Conservation (phyloP, 352 stramenopile genomes). For the Hyaloperonospora arabidopsidis region DNA sequence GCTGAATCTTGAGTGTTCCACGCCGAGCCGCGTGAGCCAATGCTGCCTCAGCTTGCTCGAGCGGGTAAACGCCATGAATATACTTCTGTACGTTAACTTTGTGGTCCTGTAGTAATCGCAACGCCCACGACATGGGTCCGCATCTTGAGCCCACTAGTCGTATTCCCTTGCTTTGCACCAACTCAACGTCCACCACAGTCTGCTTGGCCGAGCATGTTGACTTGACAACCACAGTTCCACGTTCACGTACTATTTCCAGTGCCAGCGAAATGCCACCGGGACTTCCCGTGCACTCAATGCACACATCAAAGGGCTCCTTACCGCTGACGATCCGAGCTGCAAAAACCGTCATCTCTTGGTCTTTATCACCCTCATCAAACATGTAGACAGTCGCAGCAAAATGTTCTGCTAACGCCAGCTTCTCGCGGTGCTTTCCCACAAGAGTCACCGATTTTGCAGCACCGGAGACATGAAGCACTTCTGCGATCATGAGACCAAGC, state of each 20-base stretch:
- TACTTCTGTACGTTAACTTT: slow-evolving; percentile 61
- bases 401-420: slow-evolving; percentile 44
- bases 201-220: slow-evolving; percentile 37
- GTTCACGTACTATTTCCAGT: slow-evolving; percentile 29
- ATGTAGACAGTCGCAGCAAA: slow-evolving; percentile 32
- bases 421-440: slow-evolving; percentile 53
- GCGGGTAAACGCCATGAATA: slow-evolving; percentile 53
- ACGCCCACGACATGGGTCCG: slow-evolving; percentile 48
- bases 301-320: slow-evolving; percentile 43
- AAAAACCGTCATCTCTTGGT: slow-evolving; percentile 16
- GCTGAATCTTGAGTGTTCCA: slow-evolving; percentile 57
- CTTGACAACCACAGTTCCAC: slow-evolving; percentile 43
- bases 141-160: slow-evolving; percentile 57
- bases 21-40: slow-evolving; percentile 40
- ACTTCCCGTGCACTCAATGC: slow-evolving; percentile 58
- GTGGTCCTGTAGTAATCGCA: slow-evolving; percentile 40
- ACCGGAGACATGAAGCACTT: slow-evolving; percentile 49
- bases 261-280: slow-evolving; percentile 35
- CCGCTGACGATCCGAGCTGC: slow-evolving; percentile 19
- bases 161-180: slow-evolving; percentile 37
- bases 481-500: slow-evolving; percentile 78
- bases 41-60: slow-evolving; percentile 38
- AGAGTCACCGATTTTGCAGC: slow-evolving; percentile 35
- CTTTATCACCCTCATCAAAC: slow-evolving; percentile 18
- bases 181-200: slow-evolving; percentile 24